Conservation (phyloP, 1,284 basidiomycete species). For the Microbotryum silenes-acaulis region DNA sequence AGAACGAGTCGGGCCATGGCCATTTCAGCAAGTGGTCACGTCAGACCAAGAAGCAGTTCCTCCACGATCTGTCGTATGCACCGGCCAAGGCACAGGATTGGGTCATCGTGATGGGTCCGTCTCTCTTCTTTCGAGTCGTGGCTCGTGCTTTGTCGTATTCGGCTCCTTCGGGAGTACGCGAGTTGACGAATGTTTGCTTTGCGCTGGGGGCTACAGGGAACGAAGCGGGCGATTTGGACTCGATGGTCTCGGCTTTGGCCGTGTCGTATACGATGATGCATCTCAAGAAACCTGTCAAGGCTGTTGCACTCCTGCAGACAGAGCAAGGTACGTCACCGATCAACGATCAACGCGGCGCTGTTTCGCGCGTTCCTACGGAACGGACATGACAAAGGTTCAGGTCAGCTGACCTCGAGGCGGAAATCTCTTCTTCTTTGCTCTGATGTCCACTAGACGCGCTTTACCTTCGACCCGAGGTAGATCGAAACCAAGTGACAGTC, state of each 20-base stretch:
- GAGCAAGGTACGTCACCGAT: slow-evolving; percentile 12
- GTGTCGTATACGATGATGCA: slow-evolving; percentile 18
- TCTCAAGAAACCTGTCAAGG: slow-evolving; percentile 22
- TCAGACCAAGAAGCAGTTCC: slow-evolving; percentile 36
- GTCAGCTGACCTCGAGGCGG: neutral
- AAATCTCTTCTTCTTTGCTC: slow-evolving; percentile 1
- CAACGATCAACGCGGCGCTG: neutral
- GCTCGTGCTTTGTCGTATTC: neutral
- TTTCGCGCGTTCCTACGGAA: neutral
- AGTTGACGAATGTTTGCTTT: neutral
- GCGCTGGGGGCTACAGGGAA: neutral
- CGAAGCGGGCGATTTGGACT: slow-evolving; percentile 36
- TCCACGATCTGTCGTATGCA: slow-evolving; percentile 31
- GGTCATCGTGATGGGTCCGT: slow-evolving; percentile 40
- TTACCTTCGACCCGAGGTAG: slow-evolving; percentile 38
- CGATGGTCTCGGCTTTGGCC: slow-evolving; percentile 31
- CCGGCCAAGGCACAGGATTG: slow-evolving; percentile 35
- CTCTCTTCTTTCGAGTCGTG: neutral
- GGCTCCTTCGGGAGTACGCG: neutral
- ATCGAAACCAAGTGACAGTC: too few species aligned
- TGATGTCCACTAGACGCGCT: slow-evolving; percentile 39
- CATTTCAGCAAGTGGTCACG: slow-evolving; percentile 40
- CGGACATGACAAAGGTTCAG: neutral
- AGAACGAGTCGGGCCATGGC: slow-evolving; percentile 20
- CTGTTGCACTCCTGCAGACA: slow-evolving; percentile 32